These are phyloP conservation scores for Boletus speciosus DNA, from an alignment of 768 basidiomycete species.

Conservation along the genomic window DNA sequence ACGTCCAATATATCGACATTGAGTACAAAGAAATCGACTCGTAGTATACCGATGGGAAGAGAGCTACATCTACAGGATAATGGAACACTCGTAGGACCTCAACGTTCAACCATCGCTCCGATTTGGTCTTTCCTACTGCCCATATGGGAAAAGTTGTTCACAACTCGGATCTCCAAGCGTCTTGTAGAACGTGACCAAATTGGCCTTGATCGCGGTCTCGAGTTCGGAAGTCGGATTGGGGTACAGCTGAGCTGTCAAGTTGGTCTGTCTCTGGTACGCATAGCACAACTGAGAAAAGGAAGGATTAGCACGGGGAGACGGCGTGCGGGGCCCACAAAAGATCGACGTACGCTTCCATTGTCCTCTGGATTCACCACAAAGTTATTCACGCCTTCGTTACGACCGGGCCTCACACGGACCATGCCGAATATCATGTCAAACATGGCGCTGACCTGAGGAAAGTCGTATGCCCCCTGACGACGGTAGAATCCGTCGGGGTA, in stretches of 20 bases:
- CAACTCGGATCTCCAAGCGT: slow-evolving; percentile 9
- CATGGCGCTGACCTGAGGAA: background rate
- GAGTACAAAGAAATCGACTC: background rate
- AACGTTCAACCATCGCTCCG: no score
- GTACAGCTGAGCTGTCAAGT: slow-evolving; percentile 20
- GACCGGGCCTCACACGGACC: slow-evolving; percentile 14
- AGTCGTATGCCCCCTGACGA: slow-evolving; percentile 16
- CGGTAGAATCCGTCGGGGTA: slow-evolving; percentile 22
- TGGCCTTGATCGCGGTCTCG: slow-evolving; percentile 21
- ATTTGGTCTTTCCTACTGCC: slow-evolving; percentile 3
- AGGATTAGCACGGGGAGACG: background rate
- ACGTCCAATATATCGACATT: background rate
- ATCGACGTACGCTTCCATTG: slow-evolving; percentile 12
- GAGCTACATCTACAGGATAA: background rate
- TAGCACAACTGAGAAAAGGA: slow-evolving; percentile 12
- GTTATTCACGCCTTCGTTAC: slow-evolving; percentile 17
- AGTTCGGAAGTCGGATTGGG: slow-evolving; percentile 21
- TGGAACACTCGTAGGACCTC: no score
- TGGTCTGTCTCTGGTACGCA: slow-evolving; percentile 17
- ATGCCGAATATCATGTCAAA: background rate
- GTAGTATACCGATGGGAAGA: background rate
- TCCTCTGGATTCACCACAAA: slow-evolving; percentile 16
- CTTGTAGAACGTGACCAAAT: slow-evolving; percentile 15
- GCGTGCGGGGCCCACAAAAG: background rate
- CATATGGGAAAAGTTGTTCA: slow-evolving; percentile 14